Base-by-base conservation (phyloP, 371 early-diverging fungal genomes). In the Mucor plumbeus region DNA sequence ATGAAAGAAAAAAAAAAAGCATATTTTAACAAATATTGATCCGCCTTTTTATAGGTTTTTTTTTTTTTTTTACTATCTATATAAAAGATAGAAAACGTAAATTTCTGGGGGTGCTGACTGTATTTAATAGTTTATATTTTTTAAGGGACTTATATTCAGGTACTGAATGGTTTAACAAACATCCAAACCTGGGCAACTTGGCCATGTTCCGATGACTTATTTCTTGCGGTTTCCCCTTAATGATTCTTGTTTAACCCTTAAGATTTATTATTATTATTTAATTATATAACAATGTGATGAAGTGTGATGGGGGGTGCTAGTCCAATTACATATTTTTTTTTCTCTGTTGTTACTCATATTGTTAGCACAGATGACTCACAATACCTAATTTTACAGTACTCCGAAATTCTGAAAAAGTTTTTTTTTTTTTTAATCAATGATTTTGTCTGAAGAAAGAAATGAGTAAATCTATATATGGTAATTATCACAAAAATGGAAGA, bases 121-220 rank as follows among this genome's bases (percentile, higher is more conserved):
- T 31, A 58, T n/a, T 39, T 19, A 56, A 34, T 35, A 38, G 38
- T 38, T 58, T 38, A 36, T 36, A 38, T 36, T 36, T 8, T 57
- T 57, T 57, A 50, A 50, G 58, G 58, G 58, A 21, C 38, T 14
- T 35, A n/a, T 60, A n/a, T 44, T 60, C 61, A 60, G 61, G 61
- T 34, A 60, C 61, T 44, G 7, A 26, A 40, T 44, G 61, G 35
- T 60, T 44, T 44, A 43, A 60, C 59, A 59, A 59, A 59, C 47
- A 33, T n/a, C 14, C 26, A 21, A 50, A 50, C 50, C 10, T 50
- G 50, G 50, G 50, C 13, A 50, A 26, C 50, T 50, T 50, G 50
- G 4, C 50, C 50, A 50, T 63, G 54, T 63, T 63, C 63, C 63
- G 39, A 63, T 63, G 63, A 63, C 63, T 59, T 41, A 59, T 39